Evolutionary conservation across 176 grass and related monocot species (phyloP).

Genomic region (Hsuehochloa calcarea): DNA sequence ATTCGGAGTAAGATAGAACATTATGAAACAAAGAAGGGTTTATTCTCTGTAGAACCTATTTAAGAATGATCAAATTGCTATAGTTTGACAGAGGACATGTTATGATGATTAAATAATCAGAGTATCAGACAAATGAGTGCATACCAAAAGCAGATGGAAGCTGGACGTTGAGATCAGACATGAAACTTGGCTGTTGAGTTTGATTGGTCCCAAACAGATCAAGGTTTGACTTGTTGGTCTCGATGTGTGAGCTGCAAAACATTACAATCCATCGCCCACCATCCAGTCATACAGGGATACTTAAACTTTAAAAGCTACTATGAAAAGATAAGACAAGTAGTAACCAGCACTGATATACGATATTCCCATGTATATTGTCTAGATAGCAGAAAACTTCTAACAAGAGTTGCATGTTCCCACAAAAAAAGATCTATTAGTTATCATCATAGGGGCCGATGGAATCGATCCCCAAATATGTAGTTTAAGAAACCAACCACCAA

Average conservation of each 20-base stretch:
- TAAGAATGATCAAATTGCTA: not conserved
- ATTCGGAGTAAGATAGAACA: not conserved
- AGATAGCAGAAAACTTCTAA: not conserved
- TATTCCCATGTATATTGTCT: not conserved
- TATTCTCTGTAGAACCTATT: not conserved
- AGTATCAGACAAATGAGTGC: not conserved
- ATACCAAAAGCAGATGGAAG: slow-evolving; percentile 68
- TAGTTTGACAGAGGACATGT: not conserved
- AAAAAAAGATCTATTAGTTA: not conserved
- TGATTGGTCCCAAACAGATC: slow-evolving; percentile 22
- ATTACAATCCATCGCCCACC: not conserved
- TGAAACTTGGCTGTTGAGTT: slow-evolving; percentile 50
- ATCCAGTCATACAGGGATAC: not conserved
- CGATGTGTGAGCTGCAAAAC: slow-evolving; percentile 38
- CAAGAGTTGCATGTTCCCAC: not conserved
- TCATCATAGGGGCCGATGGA: not conserved
- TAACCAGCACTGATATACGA: not conserved
- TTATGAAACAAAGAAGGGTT: not conserved
- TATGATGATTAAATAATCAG: not conserved
- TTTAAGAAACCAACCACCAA: not conserved
- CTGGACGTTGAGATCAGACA: slow-evolving; percentile 55
- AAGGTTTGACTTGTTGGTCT: slow-evolving; percentile 9
- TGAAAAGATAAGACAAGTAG: not conserved
- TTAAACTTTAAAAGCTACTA: not conserved
- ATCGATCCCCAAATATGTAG: not conserved